Evolutionary conservation across 2,329 filamentous ascomycete genomes (phyloP).

Genomic region (Cercospora zeina): DNA sequence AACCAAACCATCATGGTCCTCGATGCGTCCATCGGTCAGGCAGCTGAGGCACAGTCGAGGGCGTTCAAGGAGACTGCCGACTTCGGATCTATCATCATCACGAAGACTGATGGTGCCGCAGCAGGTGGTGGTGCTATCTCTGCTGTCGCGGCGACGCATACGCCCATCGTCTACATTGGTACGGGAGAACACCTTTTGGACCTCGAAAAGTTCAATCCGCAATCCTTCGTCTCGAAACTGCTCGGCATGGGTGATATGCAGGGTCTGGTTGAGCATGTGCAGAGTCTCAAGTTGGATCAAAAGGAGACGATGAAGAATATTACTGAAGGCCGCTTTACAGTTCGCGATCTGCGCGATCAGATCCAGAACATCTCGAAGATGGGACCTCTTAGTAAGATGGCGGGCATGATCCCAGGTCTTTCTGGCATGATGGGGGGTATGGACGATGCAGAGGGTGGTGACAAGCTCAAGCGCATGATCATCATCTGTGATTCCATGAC

Average conservation of each 20-base stretch:
- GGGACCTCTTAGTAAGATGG: conserved; percentile 96
- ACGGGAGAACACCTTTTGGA: conserved; percentile 98
- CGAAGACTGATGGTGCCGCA: conserved; percentile 95
- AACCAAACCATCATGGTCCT: conserved; percentile 99
- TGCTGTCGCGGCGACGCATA: conserved; percentile 92
- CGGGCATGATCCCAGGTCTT: conserved; percentile 96
- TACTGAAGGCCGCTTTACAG: conserved; percentile 90
- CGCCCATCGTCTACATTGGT: conserved; percentile 95
- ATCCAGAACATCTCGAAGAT: conserved; percentile 99
- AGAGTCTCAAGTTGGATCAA: conserved; percentile 90
- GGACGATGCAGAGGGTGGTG: conserved; percentile 92
- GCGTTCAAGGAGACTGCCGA: conserved; percentile 97
- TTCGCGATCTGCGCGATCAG: conserved; percentile 92
- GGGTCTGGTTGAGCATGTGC: conserved; percentile 92
- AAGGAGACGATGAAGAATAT: conserved; percentile 99
- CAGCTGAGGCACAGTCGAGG: conserved; percentile 88
- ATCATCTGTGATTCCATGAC: conserved; percentile 99
- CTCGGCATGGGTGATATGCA: conserved; percentile 97
- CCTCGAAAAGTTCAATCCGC: conserved; percentile 85
- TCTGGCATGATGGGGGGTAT: conserved; percentile 91
- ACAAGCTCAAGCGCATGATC: conserved; percentile 96
- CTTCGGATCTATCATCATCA: conserved; percentile 98
- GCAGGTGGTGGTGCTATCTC: conserved; percentile 96
- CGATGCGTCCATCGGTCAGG: conserved; percentile 93
- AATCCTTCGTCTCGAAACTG: conserved; percentile 90